phyloP scores from a whole-genome alignment of 2,329 filamentous ascomycete genomes.

The Xylariaceae sp. region DNA sequence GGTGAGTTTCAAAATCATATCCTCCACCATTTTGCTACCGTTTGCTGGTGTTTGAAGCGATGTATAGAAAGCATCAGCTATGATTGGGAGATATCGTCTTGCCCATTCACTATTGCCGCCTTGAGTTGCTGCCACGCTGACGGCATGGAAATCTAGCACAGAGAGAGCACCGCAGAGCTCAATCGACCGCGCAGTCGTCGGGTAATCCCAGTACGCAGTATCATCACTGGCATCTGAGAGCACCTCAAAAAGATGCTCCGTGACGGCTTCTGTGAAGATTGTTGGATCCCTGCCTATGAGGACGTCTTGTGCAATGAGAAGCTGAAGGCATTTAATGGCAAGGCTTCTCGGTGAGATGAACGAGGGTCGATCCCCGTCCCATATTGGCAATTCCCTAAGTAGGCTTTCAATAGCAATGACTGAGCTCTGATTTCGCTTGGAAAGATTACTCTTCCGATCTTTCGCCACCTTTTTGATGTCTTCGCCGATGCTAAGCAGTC shows the following conservation, averaged over 20 bases:
- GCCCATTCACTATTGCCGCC: conserved; percentile 53
- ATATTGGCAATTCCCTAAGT: conserved; percentile 62
- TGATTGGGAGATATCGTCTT: conserved; percentile 55
- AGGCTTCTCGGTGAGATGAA: conserved; percentile 68
- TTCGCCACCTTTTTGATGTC: conserved; percentile 68
- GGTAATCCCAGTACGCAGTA: conserved; percentile 47
- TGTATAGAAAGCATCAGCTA: conserved; percentile 56
- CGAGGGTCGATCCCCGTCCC: conserved; percentile 60
- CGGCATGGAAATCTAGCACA: conserved; percentile 61
- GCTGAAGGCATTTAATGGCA: conserved; percentile 68
- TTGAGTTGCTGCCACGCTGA: conserved; percentile 53
- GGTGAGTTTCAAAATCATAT: conserved; percentile 70
- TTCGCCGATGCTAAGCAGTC: conserved; percentile 58
- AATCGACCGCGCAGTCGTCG: conserved; percentile 41
- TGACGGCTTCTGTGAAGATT: conserved; percentile 57
- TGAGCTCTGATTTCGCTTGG: conserved; percentile 66
- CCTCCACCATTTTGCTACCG: conserved; percentile 50
- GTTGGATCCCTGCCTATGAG: conserved; percentile 54
- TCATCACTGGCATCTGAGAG: conserved; percentile 46
- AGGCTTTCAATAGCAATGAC: conserved; percentile 61
- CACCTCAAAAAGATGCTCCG: conserved; percentile 56
- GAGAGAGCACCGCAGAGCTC: conserved; percentile 54
- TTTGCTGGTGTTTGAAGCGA: conserved; percentile 46
- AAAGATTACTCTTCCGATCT: conserved; percentile 72
- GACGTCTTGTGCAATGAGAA: conserved; percentile 59